Base-by-base conservation (phyloP, 2,329 filamentous ascomycete genomes). In the Hypoxylon sp. region DNA sequence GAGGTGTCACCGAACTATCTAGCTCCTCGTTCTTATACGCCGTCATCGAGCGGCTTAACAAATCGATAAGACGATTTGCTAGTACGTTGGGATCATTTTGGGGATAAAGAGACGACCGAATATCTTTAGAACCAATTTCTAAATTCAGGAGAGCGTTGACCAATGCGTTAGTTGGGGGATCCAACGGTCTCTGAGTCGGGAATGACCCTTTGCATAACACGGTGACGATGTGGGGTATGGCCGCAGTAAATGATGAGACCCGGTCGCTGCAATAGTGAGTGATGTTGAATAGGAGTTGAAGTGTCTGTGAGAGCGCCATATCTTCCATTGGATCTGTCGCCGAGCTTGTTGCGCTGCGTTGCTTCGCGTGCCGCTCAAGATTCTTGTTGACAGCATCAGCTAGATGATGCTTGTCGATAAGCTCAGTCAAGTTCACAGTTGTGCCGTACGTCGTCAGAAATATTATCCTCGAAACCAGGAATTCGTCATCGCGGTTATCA, bases 241-340 rank as follows among this genome's bases (percentile, higher is more conserved):
- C 89, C 21, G 87, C 82, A 1, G 88, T 88, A 76, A 98, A 97
- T 0, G 84, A 80, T 0, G 83, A 78, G 3, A 82, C 80, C 27
- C 91, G 84, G 46, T 90, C 85, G 3, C 89, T 88, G 72, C 91
- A 91, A 75, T 90, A 89, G 74, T 94, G 90, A 1, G 92, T 92
- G 58, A 97, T 85, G 79, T 98, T 98, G 84, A 97, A 98, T 56
- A 97, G 82, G 44, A 98, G 85, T 76, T 97, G 98, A 54, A 96
- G 82, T 0, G 92, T 95, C 79, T 98, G 95, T 7, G 85, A 86
- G 39, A 98, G 84, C 0, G 94, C 93, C 88, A 95, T 89, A 65
- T 92, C 89, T 70, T 92, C 89, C 86, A 94, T 92, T 0, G 87
- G 86, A 46, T 88, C 82, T 11, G 71, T 71, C 10, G 74, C 76